Base-by-base conservation (phyloP, 2,329 filamentous ascomycete genomes). In the Colletotrichum sp. region DNA sequence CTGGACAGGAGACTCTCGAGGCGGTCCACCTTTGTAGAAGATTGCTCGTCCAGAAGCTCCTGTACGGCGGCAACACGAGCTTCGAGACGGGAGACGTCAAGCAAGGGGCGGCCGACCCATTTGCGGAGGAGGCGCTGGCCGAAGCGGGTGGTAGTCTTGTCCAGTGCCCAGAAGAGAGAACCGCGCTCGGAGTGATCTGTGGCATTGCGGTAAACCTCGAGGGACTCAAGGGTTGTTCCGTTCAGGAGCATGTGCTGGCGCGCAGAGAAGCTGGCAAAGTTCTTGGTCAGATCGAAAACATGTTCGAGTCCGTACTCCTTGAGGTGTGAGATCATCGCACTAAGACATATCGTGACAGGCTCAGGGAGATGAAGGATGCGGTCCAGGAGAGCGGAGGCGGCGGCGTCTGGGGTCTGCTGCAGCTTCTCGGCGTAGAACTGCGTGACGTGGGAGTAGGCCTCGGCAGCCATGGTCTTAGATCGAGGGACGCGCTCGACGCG, bases 191-290 rank as follows among this genome's bases (percentile, higher is more conserved):
- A 91, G 80, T 96, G 92, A 81, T 99, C 96, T 0, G 96, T 99
- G 80, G 96, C 93, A 79, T 99, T 99, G 77, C 96, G 94, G 82
- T 98, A 99, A 3, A 99, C 95, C 83, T 99, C 97, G 15, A 99
- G 90, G 80, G 95, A 98, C 65, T 95, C 96, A 49, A 99, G 87
- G 0, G 96, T 98, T 71, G 98, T 99, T 60, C 96, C 97, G 82
- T 98, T 98, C 76, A 99, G 88, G 6, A 99, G 89, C 97, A 99
- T 99, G 82, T 99, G 96, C 16, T 96, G 96, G 49, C 96, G 90
- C 9, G 96, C 95, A 80, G 95, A 98, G 86, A 99, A 99, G 3
- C 96, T 95, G 80, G 98, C 94, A 81, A 99, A 99, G 86, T 99
- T 98, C 80, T 98, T 98, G 3, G 97, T 99, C 59, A 99, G 87